phyloP scores from a whole-genome alignment of 2,329 filamentous ascomycete genomes.

The Trichoderma atroviride region DNA sequence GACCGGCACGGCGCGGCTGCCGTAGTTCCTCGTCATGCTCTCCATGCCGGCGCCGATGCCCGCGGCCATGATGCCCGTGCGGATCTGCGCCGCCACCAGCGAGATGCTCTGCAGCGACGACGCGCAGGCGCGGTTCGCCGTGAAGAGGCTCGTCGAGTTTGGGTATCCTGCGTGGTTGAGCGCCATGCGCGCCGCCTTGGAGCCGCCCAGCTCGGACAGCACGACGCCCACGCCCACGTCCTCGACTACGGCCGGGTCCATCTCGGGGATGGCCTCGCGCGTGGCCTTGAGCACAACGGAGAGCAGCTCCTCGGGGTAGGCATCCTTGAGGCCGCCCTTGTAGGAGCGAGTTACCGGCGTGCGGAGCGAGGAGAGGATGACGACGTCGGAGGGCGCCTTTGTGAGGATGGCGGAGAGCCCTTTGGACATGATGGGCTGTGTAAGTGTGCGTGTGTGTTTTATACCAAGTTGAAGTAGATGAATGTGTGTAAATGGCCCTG shows the following conservation, averaged over 20 bases:
- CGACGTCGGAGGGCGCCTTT: constrained; percentile 78
- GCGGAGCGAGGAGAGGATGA: constrained; percentile 87
- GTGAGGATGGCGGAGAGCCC: constrained; percentile 76
- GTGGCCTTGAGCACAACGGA: constrained; percentile 57
- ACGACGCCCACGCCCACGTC: constrained; percentile 89
- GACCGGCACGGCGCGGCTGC: constrained; percentile 77
- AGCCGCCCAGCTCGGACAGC: constrained; percentile 85
- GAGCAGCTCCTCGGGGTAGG: constrained; percentile 89
- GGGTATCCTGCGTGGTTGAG: constrained; percentile 81
- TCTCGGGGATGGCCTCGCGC: constrained; percentile 66
- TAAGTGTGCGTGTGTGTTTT: neutral
- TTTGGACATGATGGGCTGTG: constrained; percentile 28
- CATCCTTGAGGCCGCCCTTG: constrained; percentile 81
- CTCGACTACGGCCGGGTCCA: constrained; percentile 68
- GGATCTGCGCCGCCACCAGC: constrained; percentile 72
- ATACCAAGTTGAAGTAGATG: neutral
- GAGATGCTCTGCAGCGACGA: constrained; percentile 79
- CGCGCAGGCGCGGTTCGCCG: constrained; percentile 84
- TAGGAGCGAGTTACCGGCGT: constrained; percentile 84
- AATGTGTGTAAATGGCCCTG: neutral
- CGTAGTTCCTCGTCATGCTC: constrained; percentile 94
- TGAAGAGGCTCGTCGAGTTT: constrained; percentile 74
- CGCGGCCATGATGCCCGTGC: constrained; percentile 69
- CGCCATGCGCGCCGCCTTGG: constrained; percentile 89
- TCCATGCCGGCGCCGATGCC: constrained; percentile 92